Evolutionary conservation across 495 filamentous ascomycete genomes (phyloP).

Genomic region (Talaromyces ruber): DNA sequence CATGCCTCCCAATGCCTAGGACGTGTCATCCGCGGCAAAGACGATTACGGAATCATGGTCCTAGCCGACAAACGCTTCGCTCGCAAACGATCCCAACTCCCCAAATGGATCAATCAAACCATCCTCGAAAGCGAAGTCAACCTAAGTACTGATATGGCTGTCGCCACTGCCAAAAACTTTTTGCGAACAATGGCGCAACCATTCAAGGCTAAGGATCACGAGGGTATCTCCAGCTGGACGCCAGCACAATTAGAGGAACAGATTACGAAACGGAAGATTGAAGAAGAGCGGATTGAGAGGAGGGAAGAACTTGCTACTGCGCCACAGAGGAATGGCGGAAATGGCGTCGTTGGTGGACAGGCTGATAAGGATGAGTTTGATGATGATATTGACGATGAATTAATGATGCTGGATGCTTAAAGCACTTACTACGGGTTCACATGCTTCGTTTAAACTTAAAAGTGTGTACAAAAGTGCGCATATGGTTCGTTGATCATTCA

Average conservation of each 20-base stretch:
- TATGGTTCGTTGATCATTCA: not conserved
- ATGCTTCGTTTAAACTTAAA: not conserved
- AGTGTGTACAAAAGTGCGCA: not conserved
- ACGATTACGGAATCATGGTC: constrained; percentile 99
- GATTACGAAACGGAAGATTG: constrained; percentile 58
- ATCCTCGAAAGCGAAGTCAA: constrained; percentile 76
- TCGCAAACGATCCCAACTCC: constrained; percentile 81
- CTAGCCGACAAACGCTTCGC: constrained; percentile 86
- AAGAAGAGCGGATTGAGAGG: constrained; percentile 48
- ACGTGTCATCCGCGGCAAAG: constrained; percentile 91
- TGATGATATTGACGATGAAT: constrained; percentile 51
- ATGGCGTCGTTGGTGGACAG: constrained; percentile 7
- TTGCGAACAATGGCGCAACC: constrained; percentile 84
- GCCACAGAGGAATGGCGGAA: constrained; percentile 13
- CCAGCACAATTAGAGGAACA: constrained; percentile 66
- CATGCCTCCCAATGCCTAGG: constrained; percentile 96
- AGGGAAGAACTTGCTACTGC: constrained; percentile 18
- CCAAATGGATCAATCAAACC: constrained; percentile 94
- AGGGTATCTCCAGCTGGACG: constrained; percentile 89
- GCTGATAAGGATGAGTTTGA: constrained; percentile 44
- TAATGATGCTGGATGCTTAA: constrained; percentile 47
- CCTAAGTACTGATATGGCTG: constrained; percentile 90
- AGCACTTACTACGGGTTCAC: not conserved
- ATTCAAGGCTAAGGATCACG: constrained; percentile 72
- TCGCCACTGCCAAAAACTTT: constrained; percentile 82